These are phyloP conservation scores for Boletus coccyginus DNA, from an alignment of 768 basidiomycete genomes.

Conservation along the genomic window DNA sequence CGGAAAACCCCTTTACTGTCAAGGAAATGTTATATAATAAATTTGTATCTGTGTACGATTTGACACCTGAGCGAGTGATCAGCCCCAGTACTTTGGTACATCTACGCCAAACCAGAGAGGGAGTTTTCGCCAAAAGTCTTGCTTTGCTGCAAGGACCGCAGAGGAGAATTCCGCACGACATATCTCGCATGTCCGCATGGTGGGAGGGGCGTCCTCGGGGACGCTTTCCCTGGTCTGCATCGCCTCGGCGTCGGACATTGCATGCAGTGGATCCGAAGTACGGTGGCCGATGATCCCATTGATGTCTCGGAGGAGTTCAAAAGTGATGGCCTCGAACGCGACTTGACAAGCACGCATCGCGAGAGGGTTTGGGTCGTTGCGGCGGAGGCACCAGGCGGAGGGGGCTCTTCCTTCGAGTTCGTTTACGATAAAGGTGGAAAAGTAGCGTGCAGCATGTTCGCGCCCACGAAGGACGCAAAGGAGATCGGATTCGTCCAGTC, in stretches of 20 bases:
- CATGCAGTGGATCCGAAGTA: slow-evolving; percentile 67
- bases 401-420: slow-evolving; percentile 66
- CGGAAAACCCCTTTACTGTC: too few species aligned
- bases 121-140: slow-evolving; percentile 63
- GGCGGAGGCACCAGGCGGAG: slow-evolving; percentile 47
- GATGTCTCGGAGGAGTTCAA: slow-evolving; percentile 70
- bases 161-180: slow-evolving; percentile 61
- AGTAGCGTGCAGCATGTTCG: slow-evolving; percentile 68
- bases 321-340: slow-evolving; percentile 71
- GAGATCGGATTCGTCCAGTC: slow-evolving; percentile 49
- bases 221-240: slow-evolving; percentile 59
- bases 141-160: slow-evolving; percentile 56
- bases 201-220: slow-evolving; percentile 39
- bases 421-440: slow-evolving; percentile 75
- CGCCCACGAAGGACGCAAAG: slow-evolving; percentile 62
- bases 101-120: slow-evolving; percentile 67
- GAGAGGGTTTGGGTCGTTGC: slow-evolving; percentile 43
- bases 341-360: slow-evolving; percentile 59
- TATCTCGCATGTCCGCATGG: slow-evolving; percentile 60
- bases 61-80: neutral
- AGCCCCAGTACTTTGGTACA: slow-evolving; percentile 38
- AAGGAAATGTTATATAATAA: too few species aligned
- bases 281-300: slow-evolving; percentile 66
- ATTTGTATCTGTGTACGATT: too few species aligned
- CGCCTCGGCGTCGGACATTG: slow-evolving; percentile 61